Evolutionary conservation across 495 filamentous ascomycete species (phyloP).

Genomic region (Parachaetomium inaequale): DNA sequence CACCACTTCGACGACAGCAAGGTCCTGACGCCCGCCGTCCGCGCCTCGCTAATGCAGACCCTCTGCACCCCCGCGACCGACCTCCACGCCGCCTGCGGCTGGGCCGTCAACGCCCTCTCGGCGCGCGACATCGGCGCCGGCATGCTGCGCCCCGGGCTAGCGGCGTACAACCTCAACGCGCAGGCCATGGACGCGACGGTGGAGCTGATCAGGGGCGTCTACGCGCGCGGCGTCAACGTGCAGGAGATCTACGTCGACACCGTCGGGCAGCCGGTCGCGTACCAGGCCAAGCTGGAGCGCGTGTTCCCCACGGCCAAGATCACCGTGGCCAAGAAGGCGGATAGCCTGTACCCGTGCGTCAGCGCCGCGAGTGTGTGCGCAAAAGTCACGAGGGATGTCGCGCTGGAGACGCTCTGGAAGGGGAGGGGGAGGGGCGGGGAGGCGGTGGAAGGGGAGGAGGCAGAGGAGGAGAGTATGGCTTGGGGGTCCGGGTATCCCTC

Average conservation of each 20-base stretch:
- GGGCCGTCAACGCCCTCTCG: constrained; percentile 76
- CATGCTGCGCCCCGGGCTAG: constrained; percentile 65
- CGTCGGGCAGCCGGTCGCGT: constrained; percentile 73
- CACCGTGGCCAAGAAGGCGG: constrained; percentile 94
- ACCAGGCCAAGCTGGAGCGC: constrained; percentile 79
- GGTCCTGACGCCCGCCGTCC: constrained; percentile 68
- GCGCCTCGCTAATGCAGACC: constrained; percentile 68
- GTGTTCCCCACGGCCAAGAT: constrained; percentile 77
- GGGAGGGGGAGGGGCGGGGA: constrained; percentile 15
- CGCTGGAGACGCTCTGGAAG: constrained; percentile 60
- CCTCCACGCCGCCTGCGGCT: constrained; percentile 69
- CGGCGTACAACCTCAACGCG: constrained; percentile 87
- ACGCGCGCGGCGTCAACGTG: constrained; percentile 71
- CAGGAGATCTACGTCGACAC: constrained; percentile 93
- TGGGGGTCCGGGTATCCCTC: constrained; percentile 96
- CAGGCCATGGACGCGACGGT: constrained; percentile 95
- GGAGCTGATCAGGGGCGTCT: constrained; percentile 71
- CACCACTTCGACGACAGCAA: constrained; percentile 94
- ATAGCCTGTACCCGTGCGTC: constrained; percentile 88
- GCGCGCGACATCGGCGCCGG: constrained; percentile 77
- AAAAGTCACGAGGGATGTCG: constrained; percentile 90
- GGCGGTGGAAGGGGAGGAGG: constrained; percentile 14
- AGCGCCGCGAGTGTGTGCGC: constrained; percentile 90
- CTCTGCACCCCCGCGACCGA: constrained; percentile 65
- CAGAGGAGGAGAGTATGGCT: constrained; percentile 26